Base-by-base conservation (phyloP, 225 moss, liverwort and hornwort genomes). In the Straminergon stramineum region DNA sequence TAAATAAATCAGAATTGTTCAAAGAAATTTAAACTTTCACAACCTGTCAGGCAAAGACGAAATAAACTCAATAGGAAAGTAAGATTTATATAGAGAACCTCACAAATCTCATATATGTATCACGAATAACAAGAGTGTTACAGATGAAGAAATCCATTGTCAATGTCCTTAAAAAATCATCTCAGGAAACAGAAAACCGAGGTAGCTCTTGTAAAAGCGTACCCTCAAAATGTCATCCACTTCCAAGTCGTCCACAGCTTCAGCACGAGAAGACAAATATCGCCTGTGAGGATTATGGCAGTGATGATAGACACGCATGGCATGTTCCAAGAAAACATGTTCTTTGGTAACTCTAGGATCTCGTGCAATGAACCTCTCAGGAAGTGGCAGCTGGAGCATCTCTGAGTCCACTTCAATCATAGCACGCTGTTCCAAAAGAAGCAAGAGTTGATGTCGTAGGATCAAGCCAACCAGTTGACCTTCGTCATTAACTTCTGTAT, bases 281-380 rank as follows among this genome's bases (percentile, higher is more conserved):
- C 97, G 93, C 75, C 91, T 90, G 87, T 97, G 96, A 79, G 95
- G 94, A 65, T 97, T 52, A 88, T 97, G 97, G 65, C 88, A 93
- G 87, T 97, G 97, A 75, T 97, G 97, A 87, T 96, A 97, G 22
- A 95, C 95, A 43, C 96, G 94, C 96, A 97, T 97, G 56, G 95
- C 94, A 87, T 96, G 93, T 65, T 97, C 97, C 88, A 95, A 82
- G 78, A 91, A 95, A 86, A 88, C 89, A 57, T 92, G 90, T 79
- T 94, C 92, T 69, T 92, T 92, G 27, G 86, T 88, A 22, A 91
- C 91, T 77, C 93, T 89, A 43, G 93, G 94, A 43, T 92, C 88
- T 32, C 89, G 73, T 22, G 84, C 87, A 67, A 84, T 75, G 75
- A 88, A 90, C 74, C 91, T 91, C 70, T 88, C 92, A 73, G 94